phyloP scores from a whole-genome alignment of 768 basidiomycete species.

The Tricholoma sp. region DNA sequence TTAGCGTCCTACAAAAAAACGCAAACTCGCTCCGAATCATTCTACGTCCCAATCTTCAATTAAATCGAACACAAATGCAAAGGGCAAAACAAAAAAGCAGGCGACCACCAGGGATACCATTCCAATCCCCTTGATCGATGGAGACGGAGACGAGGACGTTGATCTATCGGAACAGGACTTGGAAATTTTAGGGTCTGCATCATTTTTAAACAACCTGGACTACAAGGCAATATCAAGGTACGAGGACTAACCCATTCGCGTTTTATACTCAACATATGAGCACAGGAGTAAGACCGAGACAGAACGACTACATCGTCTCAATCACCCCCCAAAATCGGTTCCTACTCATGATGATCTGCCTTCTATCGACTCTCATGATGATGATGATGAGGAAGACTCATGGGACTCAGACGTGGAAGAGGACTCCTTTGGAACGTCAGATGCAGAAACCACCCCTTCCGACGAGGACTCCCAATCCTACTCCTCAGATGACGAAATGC shows the following conservation, averaged over 20 bases:
- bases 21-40: constrained; percentile 40
- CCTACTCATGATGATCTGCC: constrained; percentile 57
- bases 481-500: constrained; percentile 68
- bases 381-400: constrained; percentile 51
- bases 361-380: constrained; percentile 62
- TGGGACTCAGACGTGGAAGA: constrained; percentile 42
- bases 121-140: constrained; percentile 47
- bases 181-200: constrained; percentile 51
- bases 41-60: constrained; percentile 12
- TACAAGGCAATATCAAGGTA: constrained; percentile 78
- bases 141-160: constrained; percentile 41
- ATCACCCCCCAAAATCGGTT: constrained; percentile 48
- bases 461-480: constrained; percentile 20
- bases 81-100: constrained; percentile 51
- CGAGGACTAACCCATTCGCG: constrained; percentile 11
- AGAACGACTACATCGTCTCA: constrained; percentile 59
- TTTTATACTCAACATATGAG: constrained; percentile 3
- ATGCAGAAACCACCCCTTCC: constrained; percentile 31
- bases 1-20: constrained; percentile 53
- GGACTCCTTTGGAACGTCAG: constrained; percentile 17
- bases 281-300: constrained; percentile 83
- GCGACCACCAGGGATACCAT: constrained; percentile 56
- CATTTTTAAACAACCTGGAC: constrained; percentile 72
- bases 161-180: constrained; percentile 68
- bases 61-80: constrained; percentile 25